Evolutionary conservation across 495 filamentous ascomycete genomes (phyloP).

Genomic region (Opeltia flavorubescens): DNA sequence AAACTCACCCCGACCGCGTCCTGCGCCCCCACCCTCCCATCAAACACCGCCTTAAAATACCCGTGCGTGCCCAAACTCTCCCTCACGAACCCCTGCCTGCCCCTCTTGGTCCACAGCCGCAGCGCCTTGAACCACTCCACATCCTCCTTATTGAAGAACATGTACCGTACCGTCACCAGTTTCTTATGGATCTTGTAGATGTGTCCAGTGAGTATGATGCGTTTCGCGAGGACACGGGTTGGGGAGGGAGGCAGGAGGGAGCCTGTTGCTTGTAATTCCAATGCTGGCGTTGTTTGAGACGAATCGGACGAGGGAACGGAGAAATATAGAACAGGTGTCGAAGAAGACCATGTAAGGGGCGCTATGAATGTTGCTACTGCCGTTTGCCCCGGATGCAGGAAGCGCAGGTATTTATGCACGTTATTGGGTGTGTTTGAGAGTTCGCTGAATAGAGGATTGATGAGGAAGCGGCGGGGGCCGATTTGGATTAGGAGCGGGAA

Average conservation of each 20-base stretch:
- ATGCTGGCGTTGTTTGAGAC: constrained; percentile 13
- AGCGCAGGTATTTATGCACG: constrained; percentile 93
- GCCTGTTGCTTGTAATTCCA: constrained; percentile 64
- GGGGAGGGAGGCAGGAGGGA: constrained; percentile 70
- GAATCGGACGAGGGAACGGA: constrained; percentile 23
- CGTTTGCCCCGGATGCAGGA: constrained; percentile 77
- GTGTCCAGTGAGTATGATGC: constrained; percentile 86
- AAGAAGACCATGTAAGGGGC: constrained; percentile 73
- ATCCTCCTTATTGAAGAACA: constrained; percentile 97
- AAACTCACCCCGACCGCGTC: constrained; percentile 84
- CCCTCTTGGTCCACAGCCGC: constrained; percentile 84
- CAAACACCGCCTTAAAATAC: constrained; percentile 98
- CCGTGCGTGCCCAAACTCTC: constrained; percentile 92
- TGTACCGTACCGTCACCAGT: constrained; percentile 90
- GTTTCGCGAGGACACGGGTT: constrained; percentile 76
- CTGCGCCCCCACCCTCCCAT: constrained; percentile 85
- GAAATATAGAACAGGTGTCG: constrained; percentile 80
- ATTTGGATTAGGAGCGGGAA: constrained; percentile 79
- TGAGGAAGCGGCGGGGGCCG: constrained; percentile 68
- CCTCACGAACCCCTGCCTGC: constrained; percentile 78
- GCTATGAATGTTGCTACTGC: constrained; percentile 85
- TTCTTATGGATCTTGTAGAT: constrained; percentile 98
- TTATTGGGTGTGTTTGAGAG: constrained; percentile 78
- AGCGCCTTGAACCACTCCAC: constrained; percentile 93
- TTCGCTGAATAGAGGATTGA: constrained; percentile 83